Evolutionary conservation across 495 filamentous ascomycete species (phyloP).

Genomic region (Immersiella caudata): DNA sequence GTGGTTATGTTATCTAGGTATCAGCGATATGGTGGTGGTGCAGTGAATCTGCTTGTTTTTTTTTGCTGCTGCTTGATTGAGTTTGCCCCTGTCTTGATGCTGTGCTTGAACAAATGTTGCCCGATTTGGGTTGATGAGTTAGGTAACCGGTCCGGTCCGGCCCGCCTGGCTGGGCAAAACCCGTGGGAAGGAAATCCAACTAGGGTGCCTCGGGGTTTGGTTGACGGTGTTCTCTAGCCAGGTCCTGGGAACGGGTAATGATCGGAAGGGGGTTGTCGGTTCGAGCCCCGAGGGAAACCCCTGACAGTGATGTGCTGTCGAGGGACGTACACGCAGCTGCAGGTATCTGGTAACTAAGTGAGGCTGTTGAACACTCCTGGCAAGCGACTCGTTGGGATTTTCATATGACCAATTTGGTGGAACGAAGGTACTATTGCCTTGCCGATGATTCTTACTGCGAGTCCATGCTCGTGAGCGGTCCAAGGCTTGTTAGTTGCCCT

Average conservation of each 20-base stretch:
- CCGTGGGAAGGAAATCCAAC: too few relatives aligned
- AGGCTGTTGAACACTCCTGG: background rate
- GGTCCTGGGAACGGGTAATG: too few relatives aligned
- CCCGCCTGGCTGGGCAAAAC: too few relatives aligned
- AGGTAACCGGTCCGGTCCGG: background rate
- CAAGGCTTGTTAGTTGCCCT: background rate
- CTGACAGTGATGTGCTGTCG: too few relatives aligned
- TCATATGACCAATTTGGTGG: background rate
- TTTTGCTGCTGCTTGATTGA: background rate
- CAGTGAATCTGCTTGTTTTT: background rate
- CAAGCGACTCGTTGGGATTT: background rate
- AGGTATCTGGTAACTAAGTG: too few relatives aligned
- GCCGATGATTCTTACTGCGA: background rate
- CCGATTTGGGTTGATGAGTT: background rate
- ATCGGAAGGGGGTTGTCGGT: too few relatives aligned
- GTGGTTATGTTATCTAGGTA: background rate
- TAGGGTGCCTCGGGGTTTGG: too few relatives aligned
- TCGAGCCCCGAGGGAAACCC: too few relatives aligned
- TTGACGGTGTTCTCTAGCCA: too few relatives aligned
- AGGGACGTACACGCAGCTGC: too few relatives aligned
- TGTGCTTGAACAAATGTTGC: background rate
- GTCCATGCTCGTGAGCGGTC: background rate
- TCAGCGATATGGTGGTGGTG: background rate
- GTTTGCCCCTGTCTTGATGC: background rate
- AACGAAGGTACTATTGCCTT: background rate